A percentile compares a stretch with the other conserved stretches of the same genome.
Evolutionary conservation across 2,329 filamentous ascomycete species (phyloP).

Genomic region (Arthrobotrys sinensis): DNA sequence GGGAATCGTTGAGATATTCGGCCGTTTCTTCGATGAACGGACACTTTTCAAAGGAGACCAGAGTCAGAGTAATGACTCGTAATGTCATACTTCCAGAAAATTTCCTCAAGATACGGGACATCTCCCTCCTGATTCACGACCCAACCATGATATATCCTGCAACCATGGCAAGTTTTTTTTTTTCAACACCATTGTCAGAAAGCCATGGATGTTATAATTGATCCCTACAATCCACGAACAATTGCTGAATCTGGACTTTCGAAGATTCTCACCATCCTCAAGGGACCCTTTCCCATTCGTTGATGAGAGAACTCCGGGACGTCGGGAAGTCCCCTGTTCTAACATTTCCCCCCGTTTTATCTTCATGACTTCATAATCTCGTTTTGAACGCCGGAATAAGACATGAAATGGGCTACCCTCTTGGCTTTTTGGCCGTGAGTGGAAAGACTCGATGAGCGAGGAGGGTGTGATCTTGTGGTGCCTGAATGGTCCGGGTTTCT

Average conservation of each 20-base stretch:
- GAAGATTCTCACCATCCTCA: not conserved
- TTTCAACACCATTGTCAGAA: not conserved
- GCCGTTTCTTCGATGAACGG: not conserved
- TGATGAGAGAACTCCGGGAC: slow-evolving; percentile 11
- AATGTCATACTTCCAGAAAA: slow-evolving; percentile 4
- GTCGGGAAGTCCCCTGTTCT: slow-evolving; percentile 34
- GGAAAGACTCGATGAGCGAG: slow-evolving; percentile 30
- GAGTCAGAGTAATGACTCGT: slow-evolving; percentile 3
- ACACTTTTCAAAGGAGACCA: slow-evolving; percentile 11
- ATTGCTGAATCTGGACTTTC: slow-evolving; percentile 25
- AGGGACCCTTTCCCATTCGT: slow-evolving; percentile 18
- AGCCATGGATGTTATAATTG: slow-evolving; percentile 8
- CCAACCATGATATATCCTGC: not conserved
- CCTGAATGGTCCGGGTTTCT: slow-evolving; percentile 59
- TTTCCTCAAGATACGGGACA: slow-evolving; percentile 3
- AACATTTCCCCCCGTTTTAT: slow-evolving; percentile 52
- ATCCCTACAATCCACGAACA: not conserved
- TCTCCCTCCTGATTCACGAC: slow-evolving; percentile 23
- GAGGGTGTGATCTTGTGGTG: slow-evolving; percentile 25
- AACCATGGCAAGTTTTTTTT: slow-evolving; percentile 7
- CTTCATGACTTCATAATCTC: slow-evolving; percentile 44
- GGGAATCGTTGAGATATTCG: not conserved
- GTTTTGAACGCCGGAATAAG: slow-evolving; percentile 34
- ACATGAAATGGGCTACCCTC: slow-evolving; percentile 16
- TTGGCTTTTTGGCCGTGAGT: slow-evolving; percentile 19